Percentiles rank a stretch among this genome's conserved stretches.
phyloP scores from a whole-genome alignment of 805 yeast genomes.

The Metschnikowia vanudenii region DNA sequence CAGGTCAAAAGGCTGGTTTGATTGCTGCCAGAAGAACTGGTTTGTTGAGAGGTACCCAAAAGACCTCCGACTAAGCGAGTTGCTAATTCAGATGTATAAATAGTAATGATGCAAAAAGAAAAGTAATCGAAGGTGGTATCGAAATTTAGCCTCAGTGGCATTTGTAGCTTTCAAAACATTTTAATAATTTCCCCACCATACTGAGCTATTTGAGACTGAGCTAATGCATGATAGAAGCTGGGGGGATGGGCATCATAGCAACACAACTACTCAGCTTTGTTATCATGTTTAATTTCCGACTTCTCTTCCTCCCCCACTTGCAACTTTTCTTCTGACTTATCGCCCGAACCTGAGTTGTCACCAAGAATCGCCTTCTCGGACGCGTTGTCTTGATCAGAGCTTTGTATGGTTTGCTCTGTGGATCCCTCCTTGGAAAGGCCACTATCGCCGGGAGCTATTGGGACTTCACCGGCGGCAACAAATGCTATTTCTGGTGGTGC shows the following conservation, averaged over 20 bases:
- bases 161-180: background rate
- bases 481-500: background rate
- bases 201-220: background rate
- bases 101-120: constrained; percentile 18
- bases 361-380: constrained; percentile 6
- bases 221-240: background rate
- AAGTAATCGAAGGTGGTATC: constrained; percentile 12
- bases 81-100: constrained; percentile 19
- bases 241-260: background rate
- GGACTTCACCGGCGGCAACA: background rate
- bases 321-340: background rate
- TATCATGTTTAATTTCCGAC: background rate
- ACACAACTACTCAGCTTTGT: background rate
- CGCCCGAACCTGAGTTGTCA: background rate
- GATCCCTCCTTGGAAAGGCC: constrained; percentile 2
- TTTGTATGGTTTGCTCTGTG: constrained; percentile 1
- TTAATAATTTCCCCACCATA: background rate
- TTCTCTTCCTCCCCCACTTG: background rate
- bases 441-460: background rate
- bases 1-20: constrained; percentile 99
- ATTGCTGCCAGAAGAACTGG: constrained; percentile 99
- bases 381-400: constrained; percentile 7
- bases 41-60: constrained; percentile 99
- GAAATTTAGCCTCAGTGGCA: background rate
- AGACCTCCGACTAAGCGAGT: constrained; percentile 48